Evolutionary conservation across 345 rosid genomes (phyloP).

Genomic region (Moricandia moricandioides): DNA sequence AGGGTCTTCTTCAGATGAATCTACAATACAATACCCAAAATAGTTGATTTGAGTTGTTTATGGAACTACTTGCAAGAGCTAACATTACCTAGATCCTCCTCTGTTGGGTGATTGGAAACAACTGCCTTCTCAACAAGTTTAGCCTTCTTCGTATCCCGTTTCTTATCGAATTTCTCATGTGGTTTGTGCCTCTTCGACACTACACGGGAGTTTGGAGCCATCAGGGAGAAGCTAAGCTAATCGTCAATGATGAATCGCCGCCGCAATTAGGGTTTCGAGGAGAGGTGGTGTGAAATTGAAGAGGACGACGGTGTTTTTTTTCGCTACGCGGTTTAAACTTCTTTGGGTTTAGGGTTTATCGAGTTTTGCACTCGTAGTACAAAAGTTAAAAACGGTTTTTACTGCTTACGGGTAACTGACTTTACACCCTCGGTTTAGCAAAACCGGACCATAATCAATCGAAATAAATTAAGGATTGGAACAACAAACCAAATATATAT

Average conservation of each 20-base stretch:
- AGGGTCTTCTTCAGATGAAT: conserved; percentile 33
- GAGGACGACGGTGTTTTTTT: background rate
- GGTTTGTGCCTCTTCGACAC: conserved; percentile 39
- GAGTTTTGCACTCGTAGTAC: background rate
- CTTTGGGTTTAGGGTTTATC: conserved; percentile 12
- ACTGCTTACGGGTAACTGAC: background rate
- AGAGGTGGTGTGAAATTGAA: background rate
- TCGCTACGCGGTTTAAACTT: background rate
- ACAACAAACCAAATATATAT: no score
- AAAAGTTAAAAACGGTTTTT: no score
- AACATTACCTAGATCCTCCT: conserved; percentile 40
- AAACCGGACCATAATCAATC: background rate
- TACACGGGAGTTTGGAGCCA: conserved; percentile 17
- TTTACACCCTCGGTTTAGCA: background rate
- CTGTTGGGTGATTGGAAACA: conserved; percentile 28
- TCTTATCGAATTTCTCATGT: conserved; percentile 26
- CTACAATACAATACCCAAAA: conserved; percentile 16
- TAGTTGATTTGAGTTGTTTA: background rate
- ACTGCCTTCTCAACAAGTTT: conserved; percentile 29
- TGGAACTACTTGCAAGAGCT: background rate
- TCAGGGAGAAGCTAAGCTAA: background rate
- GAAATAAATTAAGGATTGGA: background rate
- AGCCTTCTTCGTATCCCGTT: conserved; percentile 35
- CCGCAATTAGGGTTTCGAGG: background rate
- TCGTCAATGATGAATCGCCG: background rate